A percentile compares a stretch with the other conserved stretches of the same genome.
phyloP scores from a whole-genome alignment of 2,329 filamentous ascomycete species.

The Apiospora sp. region DNA sequence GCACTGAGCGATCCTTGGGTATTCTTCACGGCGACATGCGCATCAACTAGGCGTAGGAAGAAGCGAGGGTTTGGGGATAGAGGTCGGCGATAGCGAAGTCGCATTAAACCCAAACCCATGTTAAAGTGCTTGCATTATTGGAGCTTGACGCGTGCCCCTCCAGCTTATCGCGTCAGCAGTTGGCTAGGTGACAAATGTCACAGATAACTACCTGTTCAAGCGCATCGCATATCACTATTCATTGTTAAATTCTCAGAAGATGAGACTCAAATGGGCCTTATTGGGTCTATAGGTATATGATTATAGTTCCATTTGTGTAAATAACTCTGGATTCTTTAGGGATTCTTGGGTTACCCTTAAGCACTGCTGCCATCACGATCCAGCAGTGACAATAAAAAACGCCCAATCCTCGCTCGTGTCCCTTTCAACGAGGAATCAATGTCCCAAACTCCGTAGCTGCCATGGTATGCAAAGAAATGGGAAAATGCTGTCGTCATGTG shows the following conservation, averaged over 20 bases:
- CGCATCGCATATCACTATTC: not conserved
- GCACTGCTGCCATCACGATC: not conserved
- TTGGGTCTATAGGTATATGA: not conserved
- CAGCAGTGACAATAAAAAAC: not conserved
- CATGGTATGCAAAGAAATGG: slow-evolving; percentile 24
- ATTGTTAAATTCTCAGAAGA: not conserved
- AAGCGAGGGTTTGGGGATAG: not conserved
- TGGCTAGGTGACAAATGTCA: not conserved
- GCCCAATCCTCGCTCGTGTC: not conserved
- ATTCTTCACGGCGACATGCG: not conserved
- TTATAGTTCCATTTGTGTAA: not conserved
- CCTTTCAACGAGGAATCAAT: not conserved
- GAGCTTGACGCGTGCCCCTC: not conserved
- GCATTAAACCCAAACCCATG: not conserved
- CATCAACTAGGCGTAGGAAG: too few relatives aligned
- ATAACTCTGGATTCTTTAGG: not conserved
- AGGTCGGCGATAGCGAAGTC: not conserved
- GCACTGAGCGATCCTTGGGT: not conserved
- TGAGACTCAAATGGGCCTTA: not conserved
- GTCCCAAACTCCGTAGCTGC: not conserved
- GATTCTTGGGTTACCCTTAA: not conserved
- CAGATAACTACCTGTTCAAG: not conserved
- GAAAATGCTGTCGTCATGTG: not conserved
- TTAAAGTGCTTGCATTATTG: slow-evolving; percentile 17
- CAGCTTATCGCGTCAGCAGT: not conserved